Evolutionary conservation across 352 stramenopile genomes (phyloP).

Genomic region (Pilasporangium apinafurcum): DNA sequence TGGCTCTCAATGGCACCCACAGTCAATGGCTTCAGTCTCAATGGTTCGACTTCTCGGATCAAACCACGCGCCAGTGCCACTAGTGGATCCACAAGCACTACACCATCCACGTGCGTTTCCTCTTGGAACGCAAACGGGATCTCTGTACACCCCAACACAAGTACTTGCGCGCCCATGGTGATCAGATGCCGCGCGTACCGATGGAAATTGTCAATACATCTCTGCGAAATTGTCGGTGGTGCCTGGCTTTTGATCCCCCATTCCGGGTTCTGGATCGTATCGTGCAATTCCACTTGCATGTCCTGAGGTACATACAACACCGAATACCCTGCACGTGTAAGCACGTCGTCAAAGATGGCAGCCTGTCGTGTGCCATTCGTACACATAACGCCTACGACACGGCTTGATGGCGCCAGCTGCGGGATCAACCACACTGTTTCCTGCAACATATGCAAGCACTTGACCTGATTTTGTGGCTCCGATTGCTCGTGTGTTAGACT

Average conservation of each 20-base stretch:
- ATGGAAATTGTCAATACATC: constrained; percentile 34
- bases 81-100: constrained; percentile 32
- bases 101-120: constrained; percentile 19
- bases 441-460: constrained; percentile 37
- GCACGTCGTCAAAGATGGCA: constrained; percentile 29
- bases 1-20: no score
- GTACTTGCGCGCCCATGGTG: constrained; percentile 20
- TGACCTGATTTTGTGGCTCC: constrained; percentile 2
- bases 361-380: constrained; percentile 31
- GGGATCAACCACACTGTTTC: constrained; percentile 27
- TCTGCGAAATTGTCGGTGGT: constrained; percentile 19
- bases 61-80: constrained; percentile 37
- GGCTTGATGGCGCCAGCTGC: constrained; percentile 14
- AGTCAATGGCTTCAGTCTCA: constrained; percentile 32
- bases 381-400: constrained; percentile 30
- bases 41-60: constrained; percentile 38
- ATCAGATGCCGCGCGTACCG: constrained; percentile 25
- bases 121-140: constrained; percentile 39
- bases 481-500: no score
- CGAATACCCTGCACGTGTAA: constrained; percentile 29
- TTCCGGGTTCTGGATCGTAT: constrained; percentile 38
- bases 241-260: constrained; percentile 56
- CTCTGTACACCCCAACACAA: constrained; percentile 46
- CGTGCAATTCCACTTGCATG: constrained; percentile 31
- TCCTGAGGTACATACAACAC: constrained; percentile 25